Percentiles rank a stretch among this genome's conserved stretches.
These are phyloP conservation scores for Cyclotella kingstonii DNA, from an alignment of 108 stramenopile species.

Conservation along the genomic window DNA sequence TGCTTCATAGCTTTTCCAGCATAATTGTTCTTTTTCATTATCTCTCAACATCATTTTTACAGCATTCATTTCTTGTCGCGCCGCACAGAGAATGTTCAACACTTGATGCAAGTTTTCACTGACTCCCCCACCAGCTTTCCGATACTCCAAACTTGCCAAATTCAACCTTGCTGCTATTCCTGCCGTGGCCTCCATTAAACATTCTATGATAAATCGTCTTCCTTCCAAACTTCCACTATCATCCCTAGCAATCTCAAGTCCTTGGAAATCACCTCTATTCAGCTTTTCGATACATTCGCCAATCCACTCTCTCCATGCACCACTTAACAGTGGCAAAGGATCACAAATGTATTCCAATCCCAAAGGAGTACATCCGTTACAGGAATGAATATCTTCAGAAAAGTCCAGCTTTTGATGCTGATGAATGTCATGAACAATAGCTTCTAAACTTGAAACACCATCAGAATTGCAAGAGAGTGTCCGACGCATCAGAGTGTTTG, in stretches of 20 bases:
- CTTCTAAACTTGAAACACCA: too few relatives aligned
- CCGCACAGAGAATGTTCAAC: conserved; percentile 6
- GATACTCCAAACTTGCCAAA: conserved; percentile 28
- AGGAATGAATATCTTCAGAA: conserved; percentile 33
- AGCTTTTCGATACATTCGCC: background rate
- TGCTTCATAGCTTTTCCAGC: background rate
- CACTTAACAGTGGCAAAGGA: conserved; percentile 33
- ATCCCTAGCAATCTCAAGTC: too few relatives aligned
- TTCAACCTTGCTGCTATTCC: conserved; percentile 32
- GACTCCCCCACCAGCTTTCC: conserved; percentile 15
- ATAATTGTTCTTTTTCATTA: background rate
- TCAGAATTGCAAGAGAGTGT: too few relatives aligned
- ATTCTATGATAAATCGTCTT: background rate
- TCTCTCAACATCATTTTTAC: background rate
- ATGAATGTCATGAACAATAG: conserved; percentile 38
- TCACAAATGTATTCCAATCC: conserved; percentile 43
- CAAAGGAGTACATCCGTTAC: conserved; percentile 33
- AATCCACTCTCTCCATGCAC: conserved; percentile 7
- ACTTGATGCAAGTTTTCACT: conserved; percentile 21
- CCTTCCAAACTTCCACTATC: too few relatives aligned
- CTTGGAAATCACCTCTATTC: too few relatives aligned
- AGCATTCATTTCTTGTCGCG: conserved; percentile 6
- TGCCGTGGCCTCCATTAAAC: conserved; percentile 19
- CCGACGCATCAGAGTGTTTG: background rate
- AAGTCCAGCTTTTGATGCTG: conserved; percentile 34